These are phyloP conservation scores for Kodamaea ohmeri DNA, from an alignment of 1,139 yeast species.

Conservation along the genomic window DNA sequence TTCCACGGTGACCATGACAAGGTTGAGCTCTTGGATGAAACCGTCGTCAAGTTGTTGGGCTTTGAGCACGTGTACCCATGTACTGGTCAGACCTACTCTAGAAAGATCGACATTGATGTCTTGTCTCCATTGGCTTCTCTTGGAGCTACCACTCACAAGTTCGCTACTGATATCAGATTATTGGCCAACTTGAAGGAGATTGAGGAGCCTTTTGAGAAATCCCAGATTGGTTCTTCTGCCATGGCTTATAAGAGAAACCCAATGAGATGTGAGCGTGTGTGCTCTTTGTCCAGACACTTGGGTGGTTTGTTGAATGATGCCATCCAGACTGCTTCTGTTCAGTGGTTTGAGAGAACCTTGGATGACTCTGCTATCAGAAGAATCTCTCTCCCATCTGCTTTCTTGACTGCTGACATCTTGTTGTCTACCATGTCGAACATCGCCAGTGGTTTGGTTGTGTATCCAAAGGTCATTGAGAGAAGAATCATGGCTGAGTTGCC, in stretches of 20 bases:
- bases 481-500: conserved; percentile 94
- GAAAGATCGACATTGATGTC: conserved; percentile 95
- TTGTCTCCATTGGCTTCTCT: conserved; percentile 90
- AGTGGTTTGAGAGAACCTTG: conserved; percentile 98
- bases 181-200: conserved; percentile 95
- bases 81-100: conserved; percentile 97
- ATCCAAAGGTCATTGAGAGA: conserved; percentile 97
- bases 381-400: conserved; percentile 94
- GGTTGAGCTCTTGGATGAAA: conserved; percentile 87
- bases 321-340: conserved; percentile 94
- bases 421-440: conserved; percentile 87
- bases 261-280: conserved; percentile 98
- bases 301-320: conserved; percentile 92
- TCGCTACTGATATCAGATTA: conserved; percentile 95
- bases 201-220: conserved; percentile 97
- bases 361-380: conserved; percentile 99
- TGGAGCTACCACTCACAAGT: conserved; percentile 96
- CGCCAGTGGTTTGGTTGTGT: conserved; percentile 92
- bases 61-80: conserved; percentile 95
- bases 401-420: conserved; percentile 91
- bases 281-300: conserved; percentile 93
- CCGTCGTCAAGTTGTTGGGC: conserved; percentile 89
- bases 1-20: conserved; percentile 97
- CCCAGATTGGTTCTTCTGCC: conserved; percentile 96
- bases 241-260: conserved; percentile 99